Percentiles rank a stretch among this genome's conserved stretches.
phyloP scores from a whole-genome alignment of 2,329 filamentous ascomycete genomes.

The Trichophyton mentagrophytes region DNA sequence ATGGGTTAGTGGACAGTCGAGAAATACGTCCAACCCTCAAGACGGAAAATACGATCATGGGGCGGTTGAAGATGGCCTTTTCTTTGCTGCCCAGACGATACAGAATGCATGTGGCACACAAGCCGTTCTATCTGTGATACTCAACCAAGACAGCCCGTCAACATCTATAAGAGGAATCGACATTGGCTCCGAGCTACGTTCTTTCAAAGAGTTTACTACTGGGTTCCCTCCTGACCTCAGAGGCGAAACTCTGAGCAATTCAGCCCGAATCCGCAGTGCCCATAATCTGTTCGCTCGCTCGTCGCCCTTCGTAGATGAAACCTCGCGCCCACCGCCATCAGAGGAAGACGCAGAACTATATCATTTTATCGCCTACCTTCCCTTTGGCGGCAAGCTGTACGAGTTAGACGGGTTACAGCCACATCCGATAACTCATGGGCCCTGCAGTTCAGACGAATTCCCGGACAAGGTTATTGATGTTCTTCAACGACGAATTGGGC shows the following conservation, averaged over 20 bases:
- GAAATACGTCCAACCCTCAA: slow-evolving; percentile 55
- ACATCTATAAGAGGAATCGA: slow-evolving; percentile 39
- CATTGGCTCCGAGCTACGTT: slow-evolving; percentile 55
- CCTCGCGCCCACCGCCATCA: slow-evolving; percentile 54
- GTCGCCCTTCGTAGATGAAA: slow-evolving; percentile 89
- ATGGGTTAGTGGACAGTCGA: slow-evolving; percentile 47
- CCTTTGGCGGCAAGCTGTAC: slow-evolving; percentile 67
- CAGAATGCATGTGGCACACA: slow-evolving; percentile 98
- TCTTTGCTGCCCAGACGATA: slow-evolving; percentile 95
- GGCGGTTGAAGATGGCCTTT: slow-evolving; percentile 58
- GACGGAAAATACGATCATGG: slow-evolving; percentile 71
- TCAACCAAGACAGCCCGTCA: slow-evolving; percentile 55
- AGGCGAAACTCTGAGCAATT: slow-evolving; percentile 59
- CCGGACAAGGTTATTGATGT: slow-evolving; percentile 74
- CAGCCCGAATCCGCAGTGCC: slow-evolving; percentile 57
- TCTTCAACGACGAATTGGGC: slow-evolving; percentile 64
- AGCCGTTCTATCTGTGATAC: slow-evolving; percentile 75
- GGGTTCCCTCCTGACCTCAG: slow-evolving; percentile 65
- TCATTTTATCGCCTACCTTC: slow-evolving; percentile 93
- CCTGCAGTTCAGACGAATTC: slow-evolving; percentile 52
- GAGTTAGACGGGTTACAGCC: slow-evolving; percentile 92
- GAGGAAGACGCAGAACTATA: slow-evolving; percentile 72
- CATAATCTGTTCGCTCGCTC: slow-evolving; percentile 85
- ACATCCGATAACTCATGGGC: slow-evolving; percentile 77
- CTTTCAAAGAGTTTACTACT: slow-evolving; percentile 81